These are phyloP conservation scores for Fusarium bulbicola DNA, from an alignment of 2,329 filamentous ascomycete species.

Conservation along the genomic window DNA sequence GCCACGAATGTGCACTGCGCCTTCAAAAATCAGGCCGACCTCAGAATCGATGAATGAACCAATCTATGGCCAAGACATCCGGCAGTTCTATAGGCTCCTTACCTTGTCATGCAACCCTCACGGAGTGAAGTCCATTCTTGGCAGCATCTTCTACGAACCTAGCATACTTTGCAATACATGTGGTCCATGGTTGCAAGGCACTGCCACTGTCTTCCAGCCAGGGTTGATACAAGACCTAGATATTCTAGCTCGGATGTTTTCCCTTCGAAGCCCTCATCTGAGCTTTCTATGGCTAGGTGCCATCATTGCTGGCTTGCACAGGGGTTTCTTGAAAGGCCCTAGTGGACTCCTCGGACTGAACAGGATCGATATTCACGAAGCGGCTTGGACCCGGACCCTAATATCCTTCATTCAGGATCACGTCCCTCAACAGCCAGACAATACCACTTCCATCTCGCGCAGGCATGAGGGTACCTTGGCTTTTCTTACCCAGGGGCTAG, in stretches of 20 bases:
- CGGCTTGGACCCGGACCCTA: conserved; percentile 12
- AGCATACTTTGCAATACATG: conserved; percentile 18
- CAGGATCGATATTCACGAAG: conserved; percentile 17
- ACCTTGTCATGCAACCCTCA: conserved; percentile 20
- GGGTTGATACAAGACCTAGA: neutral
- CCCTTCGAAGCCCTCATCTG: neutral
- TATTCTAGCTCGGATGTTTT: neutral
- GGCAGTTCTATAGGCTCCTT: conserved; percentile 22
- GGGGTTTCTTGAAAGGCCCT: neutral
- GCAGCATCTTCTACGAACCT: conserved; percentile 23
- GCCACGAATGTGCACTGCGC: neutral
- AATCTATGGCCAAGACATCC: conserved; percentile 7
- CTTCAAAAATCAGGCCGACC: neutral
- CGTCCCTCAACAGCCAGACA: neutral
- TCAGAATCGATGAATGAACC: neutral
- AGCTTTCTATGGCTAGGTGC: conserved; percentile 26
- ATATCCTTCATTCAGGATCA: conserved; percentile 7
- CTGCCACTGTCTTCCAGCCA: conserved; percentile 4
- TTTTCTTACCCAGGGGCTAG: neutral
- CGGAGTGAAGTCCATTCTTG: neutral
- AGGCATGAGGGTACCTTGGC: neutral
- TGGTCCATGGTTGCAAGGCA: conserved; percentile 16
- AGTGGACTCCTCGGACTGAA: neutral
- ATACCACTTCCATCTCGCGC: neutral
- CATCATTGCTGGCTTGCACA: conserved; percentile 10